phyloP scores from a whole-genome alignment of 345 rosid species.

The Rhodomyrtus tomentosa region DNA sequence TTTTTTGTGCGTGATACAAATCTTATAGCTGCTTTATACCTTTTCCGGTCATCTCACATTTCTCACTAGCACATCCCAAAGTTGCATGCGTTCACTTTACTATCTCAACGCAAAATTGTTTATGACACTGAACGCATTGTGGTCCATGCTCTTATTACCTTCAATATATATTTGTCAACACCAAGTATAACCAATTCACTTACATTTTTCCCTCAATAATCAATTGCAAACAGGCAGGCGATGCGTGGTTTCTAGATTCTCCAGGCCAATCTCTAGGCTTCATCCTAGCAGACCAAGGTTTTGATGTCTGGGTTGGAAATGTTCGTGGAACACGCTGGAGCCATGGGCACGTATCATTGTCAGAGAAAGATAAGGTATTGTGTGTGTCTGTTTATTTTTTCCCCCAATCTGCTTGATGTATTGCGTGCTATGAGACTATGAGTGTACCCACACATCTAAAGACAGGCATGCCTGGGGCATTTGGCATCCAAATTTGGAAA shows the following conservation, averaged over 20 bases:
- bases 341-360: constrained; percentile 64
- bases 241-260: constrained; percentile 70
- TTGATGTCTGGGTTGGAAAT: constrained; percentile 89
- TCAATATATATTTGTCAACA: not conserved
- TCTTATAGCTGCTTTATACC: not conserved
- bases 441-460: no score
- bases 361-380: constrained; percentile 58
- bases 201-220: not conserved
- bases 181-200: not conserved
- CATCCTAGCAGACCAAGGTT: constrained; percentile 81
- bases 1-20: not conserved
- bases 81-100: not conserved
- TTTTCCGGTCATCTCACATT: not conserved
- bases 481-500: not conserved
- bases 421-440: no score
- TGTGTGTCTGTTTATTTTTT: no score
- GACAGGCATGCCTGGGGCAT: not conserved
- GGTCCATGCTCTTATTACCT: not conserved
- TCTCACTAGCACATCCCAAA: not conserved
- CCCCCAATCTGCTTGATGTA: no score
- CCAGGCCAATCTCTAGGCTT: constrained; percentile 64
- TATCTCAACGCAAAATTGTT: not conserved
- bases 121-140: not conserved
- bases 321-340: constrained; percentile 92
- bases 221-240: constrained; percentile 50